Conservation (phyloP, 1,284 basidiomycete genomes). For the Tilletia indica region DNA sequence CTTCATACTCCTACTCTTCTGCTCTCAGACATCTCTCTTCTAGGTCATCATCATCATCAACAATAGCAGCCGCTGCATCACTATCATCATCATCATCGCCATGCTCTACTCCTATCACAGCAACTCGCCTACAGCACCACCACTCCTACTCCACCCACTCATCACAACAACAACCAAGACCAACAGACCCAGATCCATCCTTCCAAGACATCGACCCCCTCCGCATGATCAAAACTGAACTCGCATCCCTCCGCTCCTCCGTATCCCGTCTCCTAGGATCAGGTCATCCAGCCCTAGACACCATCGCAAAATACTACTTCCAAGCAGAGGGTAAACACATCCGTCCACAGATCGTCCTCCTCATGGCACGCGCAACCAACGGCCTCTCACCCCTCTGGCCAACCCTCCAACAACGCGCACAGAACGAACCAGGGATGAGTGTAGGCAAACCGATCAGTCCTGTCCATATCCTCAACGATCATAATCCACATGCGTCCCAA, state of each 20-base stretch:
- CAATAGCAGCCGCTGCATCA: no score
- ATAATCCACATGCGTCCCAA: slow-evolving; percentile 63
- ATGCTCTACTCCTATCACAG: no score
- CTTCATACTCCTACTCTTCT: no score
- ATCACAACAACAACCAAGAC: no score
- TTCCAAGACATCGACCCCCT: slow-evolving; percentile 13
- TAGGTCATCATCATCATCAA: no score
- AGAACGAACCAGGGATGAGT: slow-evolving; percentile 44
- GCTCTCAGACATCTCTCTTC: no score
- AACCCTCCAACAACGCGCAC: slow-evolving; percentile 54
- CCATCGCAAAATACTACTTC: slow-evolving; percentile 92
- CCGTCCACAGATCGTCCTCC: slow-evolving; percentile 82
- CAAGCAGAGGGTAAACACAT: slow-evolving; percentile 72
- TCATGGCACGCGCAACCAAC: slow-evolving; percentile 89
- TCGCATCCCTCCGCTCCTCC: slow-evolving; percentile 71
- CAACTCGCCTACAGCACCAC: no score
- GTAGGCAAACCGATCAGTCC: slow-evolving; percentile 71
- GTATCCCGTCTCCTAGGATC: slow-evolving; percentile 80
- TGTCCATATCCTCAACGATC: slow-evolving; percentile 76
- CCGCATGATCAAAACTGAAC: slow-evolving; percentile 57
- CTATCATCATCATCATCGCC: no score
- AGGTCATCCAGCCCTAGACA: slow-evolving; percentile 79
- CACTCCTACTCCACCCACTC: no score
- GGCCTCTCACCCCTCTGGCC: slow-evolving; percentile 65
- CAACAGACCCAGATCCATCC: no score